Conservation (phyloP, 2,329 filamentous ascomycete genomes). For the Fusarium sp. region DNA sequence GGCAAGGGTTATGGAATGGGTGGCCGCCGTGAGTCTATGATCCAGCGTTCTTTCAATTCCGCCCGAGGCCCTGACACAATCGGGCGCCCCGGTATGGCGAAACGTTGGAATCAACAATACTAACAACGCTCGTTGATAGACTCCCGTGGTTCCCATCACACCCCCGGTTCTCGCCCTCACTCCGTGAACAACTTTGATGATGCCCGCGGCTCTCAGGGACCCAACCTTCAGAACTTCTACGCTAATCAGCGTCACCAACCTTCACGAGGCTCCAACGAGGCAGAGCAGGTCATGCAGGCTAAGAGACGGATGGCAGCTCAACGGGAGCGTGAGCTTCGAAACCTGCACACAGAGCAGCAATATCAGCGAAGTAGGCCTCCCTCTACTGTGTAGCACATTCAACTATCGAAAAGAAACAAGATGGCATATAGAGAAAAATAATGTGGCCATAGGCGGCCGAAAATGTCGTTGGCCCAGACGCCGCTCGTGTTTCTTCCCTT, state of each 20-base stretch:
- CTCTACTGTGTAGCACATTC: constrained; percentile 75
- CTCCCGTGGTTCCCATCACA: constrained; percentile 73
- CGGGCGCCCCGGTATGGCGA: constrained; percentile 33
- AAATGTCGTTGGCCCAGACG: constrained; percentile 38
- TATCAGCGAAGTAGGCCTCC: constrained; percentile 98
- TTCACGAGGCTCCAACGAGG: constrained; percentile 85
- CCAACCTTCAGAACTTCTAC: constrained; percentile 91
- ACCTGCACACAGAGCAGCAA: constrained; percentile 99
- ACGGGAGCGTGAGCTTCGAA: constrained; percentile 97
- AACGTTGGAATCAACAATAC: constrained; percentile 28
- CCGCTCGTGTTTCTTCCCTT: constrained; percentile 43
- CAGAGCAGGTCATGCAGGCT: constrained; percentile 98
- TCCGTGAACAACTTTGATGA: constrained; percentile 86
- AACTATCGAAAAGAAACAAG: constrained; percentile 51
- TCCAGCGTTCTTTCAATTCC: constrained; percentile 8
- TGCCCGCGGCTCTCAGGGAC: constrained; percentile 74
- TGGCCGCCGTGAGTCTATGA: constrained; percentile 82
- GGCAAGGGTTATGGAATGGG: constrained; percentile 85
- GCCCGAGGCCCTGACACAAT: constrained; percentile 24
- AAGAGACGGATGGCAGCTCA: constrained; percentile 99
- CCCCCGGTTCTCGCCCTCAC: constrained; percentile 77
- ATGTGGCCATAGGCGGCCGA: constrained; percentile 44
- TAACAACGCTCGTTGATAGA: constrained; percentile 62
- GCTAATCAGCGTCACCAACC: constrained; percentile 91
- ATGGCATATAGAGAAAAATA: constrained; percentile 54